Evolutionary conservation across 2,329 filamentous ascomycete species (phyloP).

Genomic region (Ascochyta fabae): DNA sequence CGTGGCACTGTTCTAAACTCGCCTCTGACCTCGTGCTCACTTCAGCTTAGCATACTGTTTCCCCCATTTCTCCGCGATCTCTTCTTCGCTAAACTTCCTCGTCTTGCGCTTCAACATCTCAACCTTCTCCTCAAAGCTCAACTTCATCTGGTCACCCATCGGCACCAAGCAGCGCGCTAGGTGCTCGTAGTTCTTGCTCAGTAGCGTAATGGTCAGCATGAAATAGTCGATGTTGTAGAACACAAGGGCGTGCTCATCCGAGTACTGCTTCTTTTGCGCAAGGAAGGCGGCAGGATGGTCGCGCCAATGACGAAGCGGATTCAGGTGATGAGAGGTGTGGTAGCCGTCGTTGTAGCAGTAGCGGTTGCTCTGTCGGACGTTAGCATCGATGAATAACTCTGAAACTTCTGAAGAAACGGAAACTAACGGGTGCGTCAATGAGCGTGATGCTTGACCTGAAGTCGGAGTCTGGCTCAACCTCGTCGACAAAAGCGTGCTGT

Average conservation of each 20-base stretch:
- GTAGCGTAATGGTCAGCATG: slow-evolving; percentile 72
- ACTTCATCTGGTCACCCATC: slow-evolving; percentile 71
- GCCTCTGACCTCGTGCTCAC: slow-evolving; percentile 9
- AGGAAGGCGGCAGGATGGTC: slow-evolving; percentile 79
- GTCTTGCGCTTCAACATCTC: slow-evolving; percentile 70
- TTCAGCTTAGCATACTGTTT: slow-evolving; percentile 42
- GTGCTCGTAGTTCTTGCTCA: slow-evolving; percentile 74
- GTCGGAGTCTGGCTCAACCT: slow-evolving; percentile 76
- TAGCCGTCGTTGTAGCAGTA: slow-evolving; percentile 85
- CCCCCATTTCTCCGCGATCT: slow-evolving; percentile 66
- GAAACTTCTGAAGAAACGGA: background rate
- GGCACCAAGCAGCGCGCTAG: slow-evolving; percentile 76
- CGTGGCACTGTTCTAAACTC: too few species aligned
- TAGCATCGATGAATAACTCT: slow-evolving; percentile 1
- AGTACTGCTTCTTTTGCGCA: slow-evolving; percentile 70
- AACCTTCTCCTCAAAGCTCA: slow-evolving; percentile 69
- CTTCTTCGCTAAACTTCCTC: slow-evolving; percentile 68
- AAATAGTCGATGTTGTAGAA: slow-evolving; percentile 84
- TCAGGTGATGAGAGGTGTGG: slow-evolving; percentile 81
- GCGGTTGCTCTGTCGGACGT: slow-evolving; percentile 69
- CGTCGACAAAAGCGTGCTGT: slow-evolving; percentile 81
- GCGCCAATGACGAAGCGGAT: slow-evolving; percentile 80
- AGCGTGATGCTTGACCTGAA: slow-evolving; percentile 80
- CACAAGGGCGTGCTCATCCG: slow-evolving; percentile 71
- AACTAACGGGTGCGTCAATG: slow-evolving; percentile 75